Evolutionary conservation across 1,139 yeast species (phyloP).

Genomic region (Diutina sp.): DNA sequence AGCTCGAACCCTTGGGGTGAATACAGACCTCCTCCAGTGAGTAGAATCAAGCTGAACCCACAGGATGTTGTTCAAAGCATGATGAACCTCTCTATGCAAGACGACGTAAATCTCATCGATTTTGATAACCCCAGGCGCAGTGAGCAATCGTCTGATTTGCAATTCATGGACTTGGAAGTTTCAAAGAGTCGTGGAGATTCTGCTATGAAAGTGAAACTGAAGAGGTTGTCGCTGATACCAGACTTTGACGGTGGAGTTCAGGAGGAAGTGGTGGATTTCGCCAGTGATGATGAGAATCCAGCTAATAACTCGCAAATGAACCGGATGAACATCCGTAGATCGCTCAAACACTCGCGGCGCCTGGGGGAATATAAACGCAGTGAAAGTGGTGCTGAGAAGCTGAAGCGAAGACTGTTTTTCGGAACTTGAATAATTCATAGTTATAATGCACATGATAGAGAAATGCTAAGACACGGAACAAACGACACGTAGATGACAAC

Average conservation of each 20-base stretch:
- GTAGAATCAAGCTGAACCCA: slow-evolving; percentile 1
- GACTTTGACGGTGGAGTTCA: slow-evolving; percentile 5
- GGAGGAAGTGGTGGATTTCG: slow-evolving; percentile 36
- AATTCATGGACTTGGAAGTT: not conserved
- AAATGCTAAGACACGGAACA: not conserved
- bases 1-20: slow-evolving; percentile 18
- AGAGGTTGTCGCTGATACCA: slow-evolving; percentile 10
- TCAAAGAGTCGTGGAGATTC: not conserved
- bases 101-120: slow-evolving; percentile 1
- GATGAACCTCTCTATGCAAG: slow-evolving; percentile 2
- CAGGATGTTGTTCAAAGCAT: slow-evolving; percentile 4
- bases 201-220: slow-evolving; percentile 14
- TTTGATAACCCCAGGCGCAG: slow-evolving; percentile 4
- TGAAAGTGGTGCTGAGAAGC: slow-evolving; percentile 17
- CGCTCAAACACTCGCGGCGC: slow-evolving; percentile 19
- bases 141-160: not conserved
- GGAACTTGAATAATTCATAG: slow-evolving; percentile 7
- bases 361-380: slow-evolving; percentile 20
- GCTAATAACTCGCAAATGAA: slow-evolving; percentile 24
- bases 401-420: slow-evolving; percentile 21
- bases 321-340: slow-evolving; percentile 27
- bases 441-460: not conserved
- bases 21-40: slow-evolving; percentile 5
- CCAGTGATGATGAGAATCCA: slow-evolving; percentile 31
- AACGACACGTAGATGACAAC: too few species aligned